A percentile compares a stretch with the other conserved stretches of the same genome.
phyloP scores from a whole-genome alignment of 768 basidiomycete species.

The Cyclocybe aegerita region DNA sequence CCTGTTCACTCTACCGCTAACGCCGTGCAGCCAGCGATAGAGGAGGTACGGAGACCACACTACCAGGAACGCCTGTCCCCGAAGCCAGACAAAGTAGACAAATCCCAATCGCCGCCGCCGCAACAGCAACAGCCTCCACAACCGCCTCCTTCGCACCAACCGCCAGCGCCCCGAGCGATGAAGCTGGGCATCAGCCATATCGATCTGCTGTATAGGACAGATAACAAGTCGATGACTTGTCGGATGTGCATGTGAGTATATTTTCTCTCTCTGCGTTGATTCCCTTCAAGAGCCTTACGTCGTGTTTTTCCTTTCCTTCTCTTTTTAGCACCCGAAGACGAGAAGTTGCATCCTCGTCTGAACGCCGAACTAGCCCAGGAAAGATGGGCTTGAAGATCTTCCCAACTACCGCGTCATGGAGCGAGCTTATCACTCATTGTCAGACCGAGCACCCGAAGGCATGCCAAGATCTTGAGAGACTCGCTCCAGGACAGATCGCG shows the following conservation, averaged over 20 bases:
- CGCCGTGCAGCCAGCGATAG: too few relatives aligned
- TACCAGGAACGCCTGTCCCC: neutral
- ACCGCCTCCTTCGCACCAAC: neutral
- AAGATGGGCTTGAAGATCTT: constrained; percentile 15
- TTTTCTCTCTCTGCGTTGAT: neutral
- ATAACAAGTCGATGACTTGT: constrained; percentile 21
- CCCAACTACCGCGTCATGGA: constrained; percentile 24
- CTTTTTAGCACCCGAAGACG: neutral
- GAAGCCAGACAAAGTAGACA: neutral
- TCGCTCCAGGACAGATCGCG: constrained; percentile 30
- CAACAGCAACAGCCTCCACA: neutral
- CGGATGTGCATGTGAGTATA: constrained; percentile 28
- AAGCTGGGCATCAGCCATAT: constrained; percentile 31
- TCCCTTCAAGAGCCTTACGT: neutral
- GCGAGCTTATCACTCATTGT: constrained; percentile 31
- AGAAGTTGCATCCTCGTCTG: neutral
- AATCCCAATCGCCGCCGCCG: neutral
- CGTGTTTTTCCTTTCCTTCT: neutral
- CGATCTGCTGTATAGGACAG: constrained; percentile 28
- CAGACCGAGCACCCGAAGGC: constrained; percentile 27
- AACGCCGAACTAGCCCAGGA: too few relatives aligned
- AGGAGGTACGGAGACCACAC: neutral
- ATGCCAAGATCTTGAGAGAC: constrained; percentile 29
- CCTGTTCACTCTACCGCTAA: too few relatives aligned
- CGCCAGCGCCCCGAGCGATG: constrained; percentile 1